Conservation (phyloP, 768 basidiomycete genomes). For the Lactifluus echinatus region DNA sequence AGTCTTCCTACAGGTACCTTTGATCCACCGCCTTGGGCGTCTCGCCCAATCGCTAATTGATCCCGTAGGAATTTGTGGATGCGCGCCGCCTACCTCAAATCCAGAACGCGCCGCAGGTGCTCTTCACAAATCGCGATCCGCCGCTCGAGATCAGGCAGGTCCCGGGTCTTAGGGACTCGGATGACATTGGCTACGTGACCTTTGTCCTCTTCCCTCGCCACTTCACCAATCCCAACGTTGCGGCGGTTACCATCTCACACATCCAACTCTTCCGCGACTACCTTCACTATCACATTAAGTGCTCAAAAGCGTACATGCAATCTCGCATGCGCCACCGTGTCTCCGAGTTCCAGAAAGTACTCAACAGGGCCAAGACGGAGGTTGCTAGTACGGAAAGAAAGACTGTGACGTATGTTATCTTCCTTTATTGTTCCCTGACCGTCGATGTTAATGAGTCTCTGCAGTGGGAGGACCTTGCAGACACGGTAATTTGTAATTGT, state of each 20-base stretch:
- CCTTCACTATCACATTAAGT: conserved; percentile 99
- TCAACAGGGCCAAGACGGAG: conserved; percentile 95
- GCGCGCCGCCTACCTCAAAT: conserved; percentile 88
- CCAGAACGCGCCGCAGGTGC: conserved; percentile 94
- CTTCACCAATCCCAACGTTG: conserved; percentile 62
- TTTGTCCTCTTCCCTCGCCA: conserved; percentile 88
- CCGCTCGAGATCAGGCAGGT: conserved; percentile 93
- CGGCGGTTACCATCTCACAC: conserved; percentile 79
- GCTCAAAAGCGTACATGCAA: conserved; percentile 98
- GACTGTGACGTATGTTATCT: conserved; percentile 71
- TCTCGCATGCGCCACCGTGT: conserved; percentile 92
- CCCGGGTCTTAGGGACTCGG: conserved; percentile 60
- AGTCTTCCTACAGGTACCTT: conserved; percentile 86
- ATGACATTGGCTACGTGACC: conserved; percentile 39
- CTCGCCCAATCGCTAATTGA: not conserved
- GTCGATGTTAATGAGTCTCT: not conserved
- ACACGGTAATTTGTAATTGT: conserved; percentile 18
- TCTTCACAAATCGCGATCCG: conserved; percentile 90
- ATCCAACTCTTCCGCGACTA: conserved; percentile 97
- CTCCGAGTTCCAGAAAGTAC: conserved; percentile 88
- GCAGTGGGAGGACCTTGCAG: conserved; percentile 19
- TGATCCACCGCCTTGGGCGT: conserved; percentile 3
- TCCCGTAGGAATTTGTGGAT: conserved; percentile 89
- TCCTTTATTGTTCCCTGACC: not conserved
- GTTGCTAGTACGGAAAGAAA: conserved; percentile 73